A percentile compares a stretch with the other conserved stretches of the same genome.
Conservation (phyloP, 2,329 filamentous ascomycete genomes). For the Arthrobotrys pseudoclavata region DNA sequence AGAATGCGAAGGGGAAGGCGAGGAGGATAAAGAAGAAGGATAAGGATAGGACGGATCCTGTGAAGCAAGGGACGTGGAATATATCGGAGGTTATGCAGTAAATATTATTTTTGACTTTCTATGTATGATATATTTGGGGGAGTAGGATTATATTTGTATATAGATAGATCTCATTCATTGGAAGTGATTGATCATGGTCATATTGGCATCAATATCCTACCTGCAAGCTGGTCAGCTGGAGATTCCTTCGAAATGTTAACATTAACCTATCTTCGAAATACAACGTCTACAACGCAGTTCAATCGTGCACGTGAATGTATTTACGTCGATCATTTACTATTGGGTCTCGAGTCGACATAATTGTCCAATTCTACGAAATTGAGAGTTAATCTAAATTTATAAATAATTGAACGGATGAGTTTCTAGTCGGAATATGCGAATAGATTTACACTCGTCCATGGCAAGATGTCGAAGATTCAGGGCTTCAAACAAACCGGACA, state of each 20-base stretch:
- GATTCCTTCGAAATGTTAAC: neutral
- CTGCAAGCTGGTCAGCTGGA: no score
- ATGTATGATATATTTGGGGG: slow-evolving; percentile 24
- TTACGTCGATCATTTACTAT: neutral
- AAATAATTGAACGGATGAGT: no score
- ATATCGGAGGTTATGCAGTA: neutral
- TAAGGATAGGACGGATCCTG: neutral
- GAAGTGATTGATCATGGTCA: slow-evolving; percentile 1
- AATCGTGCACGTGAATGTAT: no score
- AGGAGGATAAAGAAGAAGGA: neutral
- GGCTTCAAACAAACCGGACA: no score
- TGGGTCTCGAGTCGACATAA: no score
- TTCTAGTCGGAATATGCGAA: no score
- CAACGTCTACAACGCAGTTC: slow-evolving; percentile 19
- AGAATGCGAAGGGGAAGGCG: neutral
- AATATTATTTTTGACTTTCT: neutral
- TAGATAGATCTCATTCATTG: neutral
- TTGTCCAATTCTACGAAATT: neutral
- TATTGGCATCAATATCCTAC: neutral
- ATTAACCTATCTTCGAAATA: neutral
- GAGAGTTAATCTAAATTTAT: no score
- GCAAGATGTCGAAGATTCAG: no score
- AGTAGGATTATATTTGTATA: slow-evolving; percentile 25
- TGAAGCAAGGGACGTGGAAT: neutral
- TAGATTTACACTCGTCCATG: no score